Evolutionary conservation across 805 yeast species (phyloP).

Genomic region (Lipomyces lipofer): DNA sequence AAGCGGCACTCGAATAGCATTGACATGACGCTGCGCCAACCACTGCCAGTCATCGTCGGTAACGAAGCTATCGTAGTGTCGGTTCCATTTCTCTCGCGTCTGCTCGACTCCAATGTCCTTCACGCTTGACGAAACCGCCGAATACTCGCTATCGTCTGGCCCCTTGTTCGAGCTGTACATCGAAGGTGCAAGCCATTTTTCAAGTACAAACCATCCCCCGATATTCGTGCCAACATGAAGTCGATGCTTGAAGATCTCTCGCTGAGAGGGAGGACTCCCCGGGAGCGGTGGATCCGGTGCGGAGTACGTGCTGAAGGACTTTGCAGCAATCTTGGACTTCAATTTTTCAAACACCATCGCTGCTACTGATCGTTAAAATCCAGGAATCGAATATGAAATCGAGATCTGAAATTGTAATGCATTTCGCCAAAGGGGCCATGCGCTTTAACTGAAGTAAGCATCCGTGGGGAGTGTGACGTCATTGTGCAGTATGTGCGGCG

Average conservation of each 20-base stretch:
- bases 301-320: conserved; percentile 22
- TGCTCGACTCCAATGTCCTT: conserved; percentile 53
- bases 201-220: conserved; percentile 90
- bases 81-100: conserved; percentile 53
- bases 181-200: conserved; percentile 51
- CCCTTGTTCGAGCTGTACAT: conserved; percentile 9
- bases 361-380: no score
- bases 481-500: no score
- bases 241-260: conserved; percentile 39
- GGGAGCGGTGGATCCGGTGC: conserved; percentile 35
- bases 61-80: conserved; percentile 67
- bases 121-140: conserved; percentile 59
- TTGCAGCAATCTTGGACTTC: conserved; percentile 8
- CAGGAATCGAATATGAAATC: no score
- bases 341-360: conserved; percentile 14
- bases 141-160: conserved; percentile 62
- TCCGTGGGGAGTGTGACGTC: no score
- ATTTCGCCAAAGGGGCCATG: no score
- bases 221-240: conserved; percentile 45
- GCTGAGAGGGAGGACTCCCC: conserved; percentile 40
- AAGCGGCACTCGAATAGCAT: conserved; percentile 79
- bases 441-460: no score
- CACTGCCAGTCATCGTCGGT: conserved; percentile 77
- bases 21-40: conserved; percentile 66
- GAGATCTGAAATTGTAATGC: no score